A percentile compares a stretch with the other conserved stretches of the same genome.
Conservation (phyloP, 768 basidiomycete species). For the Lentinula edodes region DNA sequence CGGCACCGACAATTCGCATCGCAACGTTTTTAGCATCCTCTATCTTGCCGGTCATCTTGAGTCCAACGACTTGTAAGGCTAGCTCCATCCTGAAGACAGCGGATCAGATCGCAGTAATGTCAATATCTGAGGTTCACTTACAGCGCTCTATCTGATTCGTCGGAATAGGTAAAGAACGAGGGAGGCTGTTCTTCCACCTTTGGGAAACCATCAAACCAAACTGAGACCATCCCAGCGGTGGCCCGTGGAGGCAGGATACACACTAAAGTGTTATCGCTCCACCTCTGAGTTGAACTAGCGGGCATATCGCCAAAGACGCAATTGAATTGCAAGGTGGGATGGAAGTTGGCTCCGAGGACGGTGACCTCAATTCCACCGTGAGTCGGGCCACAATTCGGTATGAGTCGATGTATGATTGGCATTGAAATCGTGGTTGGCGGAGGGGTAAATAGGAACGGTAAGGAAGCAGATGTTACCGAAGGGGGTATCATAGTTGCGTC, state of each 20-base stretch:
- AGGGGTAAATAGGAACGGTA: slow-evolving; percentile 57
- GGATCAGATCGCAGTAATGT: slow-evolving; percentile 2
- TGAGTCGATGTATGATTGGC: slow-evolving; percentile 80
- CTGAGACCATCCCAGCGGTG: slow-evolving; percentile 79
- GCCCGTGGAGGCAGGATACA: slow-evolving; percentile 84
- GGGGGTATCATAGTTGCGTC: slow-evolving; percentile 13
- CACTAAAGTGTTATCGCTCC: slow-evolving; percentile 91
- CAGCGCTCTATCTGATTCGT: slow-evolving; percentile 86
- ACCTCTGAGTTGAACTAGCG: slow-evolving; percentile 81
- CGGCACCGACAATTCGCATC: slow-evolving; percentile 83
- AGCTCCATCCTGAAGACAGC: slow-evolving; percentile 75
- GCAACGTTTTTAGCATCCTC: slow-evolving; percentile 93
- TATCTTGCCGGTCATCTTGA: slow-evolving; percentile 95
- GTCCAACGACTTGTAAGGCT: slow-evolving; percentile 88
- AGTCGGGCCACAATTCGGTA: slow-evolving; percentile 80
- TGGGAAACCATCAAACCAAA: slow-evolving; percentile 78
- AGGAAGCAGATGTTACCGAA: slow-evolving; percentile 7
- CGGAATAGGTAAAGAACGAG: slow-evolving; percentile 82
- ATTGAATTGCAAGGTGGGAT: slow-evolving; percentile 60
- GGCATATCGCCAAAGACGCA: slow-evolving; percentile 83
- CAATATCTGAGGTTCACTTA: slow-evolving; percentile 33
- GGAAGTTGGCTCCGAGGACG: slow-evolving; percentile 87
- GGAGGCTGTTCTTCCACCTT: slow-evolving; percentile 54
- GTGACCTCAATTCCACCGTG: slow-evolving; percentile 95
- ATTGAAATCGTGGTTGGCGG: slow-evolving; percentile 48